phyloP scores from a whole-genome alignment of 2,329 filamentous ascomycete genomes.

The Hypoxylon sp. region DNA sequence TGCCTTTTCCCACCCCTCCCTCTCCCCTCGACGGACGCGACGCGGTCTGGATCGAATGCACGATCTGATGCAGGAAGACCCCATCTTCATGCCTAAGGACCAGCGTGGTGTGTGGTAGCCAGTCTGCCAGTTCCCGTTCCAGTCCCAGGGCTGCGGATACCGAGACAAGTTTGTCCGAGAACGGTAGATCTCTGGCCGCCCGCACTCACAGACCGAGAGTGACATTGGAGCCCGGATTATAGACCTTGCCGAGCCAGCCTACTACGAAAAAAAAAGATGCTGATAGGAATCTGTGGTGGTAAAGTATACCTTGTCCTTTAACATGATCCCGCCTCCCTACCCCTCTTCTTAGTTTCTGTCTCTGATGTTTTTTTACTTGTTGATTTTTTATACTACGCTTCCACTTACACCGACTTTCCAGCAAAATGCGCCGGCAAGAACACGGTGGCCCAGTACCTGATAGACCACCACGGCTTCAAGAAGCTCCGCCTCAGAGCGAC shows the following conservation, averaged over 20 bases:
- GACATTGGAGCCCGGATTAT: neutral
- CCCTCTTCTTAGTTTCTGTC: neutral
- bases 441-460: conserved; percentile 86
- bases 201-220: neutral
- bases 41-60: neutral
- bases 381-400: neutral
- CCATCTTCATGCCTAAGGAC: neutral
- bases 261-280: conserved; percentile 59
- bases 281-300: conserved; percentile 81
- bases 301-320: conserved; percentile 46
- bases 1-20: too few relatives aligned
- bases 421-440: conserved; percentile 94
- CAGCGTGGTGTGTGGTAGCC: too few relatives aligned
- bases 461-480: conserved; percentile 83
- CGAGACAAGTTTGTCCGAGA: neutral
- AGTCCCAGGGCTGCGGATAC: neutral
- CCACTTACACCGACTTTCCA: conserved; percentile 28
- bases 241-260: neutral
- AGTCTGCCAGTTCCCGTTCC: too few relatives aligned
- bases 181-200: neutral
- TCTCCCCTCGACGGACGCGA: conserved; percentile 6
- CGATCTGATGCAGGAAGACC: neutral
- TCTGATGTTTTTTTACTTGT: too few relatives aligned
- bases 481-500: conserved; percentile 66
- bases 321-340: neutral